Evolutionary conservation across 495 filamentous ascomycete species (phyloP).

Genomic region (Talaromyces liani): DNA sequence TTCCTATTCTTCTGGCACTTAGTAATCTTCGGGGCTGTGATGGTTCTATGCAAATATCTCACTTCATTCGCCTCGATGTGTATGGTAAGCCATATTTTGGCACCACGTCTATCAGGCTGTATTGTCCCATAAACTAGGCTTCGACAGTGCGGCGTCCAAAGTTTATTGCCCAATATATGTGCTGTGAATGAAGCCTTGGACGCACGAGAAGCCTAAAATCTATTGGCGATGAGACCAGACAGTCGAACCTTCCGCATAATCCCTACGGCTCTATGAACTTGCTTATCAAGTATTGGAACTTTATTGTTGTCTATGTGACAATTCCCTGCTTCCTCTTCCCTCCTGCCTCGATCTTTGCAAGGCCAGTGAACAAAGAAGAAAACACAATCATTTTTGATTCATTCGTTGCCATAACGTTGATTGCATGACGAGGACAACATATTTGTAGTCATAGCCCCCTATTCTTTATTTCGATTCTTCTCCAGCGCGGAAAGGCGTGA

Average conservation of each 20-base stretch:
- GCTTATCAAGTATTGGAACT: slow-evolving; percentile 5
- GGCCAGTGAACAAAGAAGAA: neutral
- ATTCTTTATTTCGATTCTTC: neutral
- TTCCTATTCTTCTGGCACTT: neutral
- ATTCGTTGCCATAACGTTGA: slow-evolving; percentile 8
- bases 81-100: neutral
- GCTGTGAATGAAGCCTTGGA: neutral
- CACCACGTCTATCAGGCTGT: neutral
- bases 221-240: no score
- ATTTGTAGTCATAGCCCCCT: neutral
- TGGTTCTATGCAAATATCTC: neutral
- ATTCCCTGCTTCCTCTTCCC: slow-evolving; percentile 3
- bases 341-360: slow-evolving; percentile 7
- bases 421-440: slow-evolving; percentile 6
- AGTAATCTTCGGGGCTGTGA: neutral
- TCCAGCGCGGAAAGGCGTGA: neutral
- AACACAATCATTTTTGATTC: slow-evolving; percentile 6
- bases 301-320: slow-evolving; percentile 3
- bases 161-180: neutral
- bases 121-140: neutral
- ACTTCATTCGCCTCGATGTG: neutral
- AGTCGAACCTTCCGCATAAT: no score
- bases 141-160: neutral
- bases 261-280: neutral
- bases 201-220: no score